Conservation (phyloP, 1,284 basidiomycete genomes). For the Moniliophthora roreri region DNA sequence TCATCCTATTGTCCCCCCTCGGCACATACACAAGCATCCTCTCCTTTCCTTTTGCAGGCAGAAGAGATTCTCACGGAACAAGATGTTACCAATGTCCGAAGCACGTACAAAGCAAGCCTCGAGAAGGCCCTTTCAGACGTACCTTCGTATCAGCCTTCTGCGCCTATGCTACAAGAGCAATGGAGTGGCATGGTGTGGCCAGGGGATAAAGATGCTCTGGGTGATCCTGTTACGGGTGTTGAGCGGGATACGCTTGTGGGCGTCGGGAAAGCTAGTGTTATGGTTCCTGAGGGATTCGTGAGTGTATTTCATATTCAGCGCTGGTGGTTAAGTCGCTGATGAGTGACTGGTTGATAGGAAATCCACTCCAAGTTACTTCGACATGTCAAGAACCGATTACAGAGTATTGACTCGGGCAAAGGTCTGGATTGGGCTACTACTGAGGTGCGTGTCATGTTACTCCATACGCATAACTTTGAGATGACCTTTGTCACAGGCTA, state of each 20-base stretch:
- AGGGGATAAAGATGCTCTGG: constrained; percentile 46
- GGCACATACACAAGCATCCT: not conserved
- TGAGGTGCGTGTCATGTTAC: constrained; percentile 51
- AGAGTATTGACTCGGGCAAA: constrained; percentile 65
- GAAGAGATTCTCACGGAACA: constrained; percentile 54
- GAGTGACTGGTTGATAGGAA: constrained; percentile 45
- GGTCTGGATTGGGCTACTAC: constrained; percentile 88
- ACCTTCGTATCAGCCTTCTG: constrained; percentile 46
- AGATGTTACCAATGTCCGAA: constrained; percentile 51
- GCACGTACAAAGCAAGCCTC: constrained; percentile 59
- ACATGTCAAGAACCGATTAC: constrained; percentile 78
- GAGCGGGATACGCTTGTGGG: constrained; percentile 45
- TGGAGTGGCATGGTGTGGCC: constrained; percentile 81
- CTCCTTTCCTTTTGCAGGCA: constrained; percentile 33
- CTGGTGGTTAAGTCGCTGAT: not conserved
- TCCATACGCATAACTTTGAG: not conserved
- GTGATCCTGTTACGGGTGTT: constrained; percentile 72
- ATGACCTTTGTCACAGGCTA: constrained; percentile 43
- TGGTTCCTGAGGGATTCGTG: constrained; percentile 75
- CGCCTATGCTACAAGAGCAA: constrained; percentile 57
- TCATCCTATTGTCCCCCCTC: not conserved
- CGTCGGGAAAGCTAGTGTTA: constrained; percentile 71
- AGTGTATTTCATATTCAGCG: constrained; percentile 26
- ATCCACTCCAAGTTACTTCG: constrained; percentile 78
- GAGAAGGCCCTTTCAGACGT: constrained; percentile 56